Percentiles rank a stretch among this genome's conserved stretches.
These are phyloP conservation scores for Podila epigama DNA, from an alignment of 192 early-diverging fungal genomes.

Conservation along the genomic window DNA sequence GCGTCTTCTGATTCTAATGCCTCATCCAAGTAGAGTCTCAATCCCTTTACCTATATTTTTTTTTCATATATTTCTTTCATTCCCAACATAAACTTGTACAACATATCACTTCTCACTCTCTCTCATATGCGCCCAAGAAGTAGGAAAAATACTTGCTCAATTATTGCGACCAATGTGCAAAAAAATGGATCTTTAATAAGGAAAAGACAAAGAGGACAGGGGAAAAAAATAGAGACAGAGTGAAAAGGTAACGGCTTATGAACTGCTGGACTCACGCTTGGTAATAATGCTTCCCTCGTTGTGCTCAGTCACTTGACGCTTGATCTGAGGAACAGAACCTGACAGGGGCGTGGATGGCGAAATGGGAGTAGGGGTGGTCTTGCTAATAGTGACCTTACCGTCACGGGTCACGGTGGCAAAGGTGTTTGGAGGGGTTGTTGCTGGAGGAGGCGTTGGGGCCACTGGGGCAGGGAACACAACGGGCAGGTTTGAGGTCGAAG, in stretches of 20 bases:
- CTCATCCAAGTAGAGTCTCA: too few species aligned
- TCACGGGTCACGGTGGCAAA: slow-evolving; percentile 46
- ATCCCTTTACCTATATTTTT: too few species aligned
- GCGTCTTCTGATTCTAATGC: too few species aligned
- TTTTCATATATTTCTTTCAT: too few species aligned
- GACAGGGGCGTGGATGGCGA: slow-evolving; percentile 36
- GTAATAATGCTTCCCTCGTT: slow-evolving; percentile 28
- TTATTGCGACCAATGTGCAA: neutral
- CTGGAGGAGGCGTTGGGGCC: slow-evolving; percentile 33
- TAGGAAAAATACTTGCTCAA: too few species aligned
- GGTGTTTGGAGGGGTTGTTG: slow-evolving; percentile 37
- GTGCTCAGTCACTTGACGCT: slow-evolving; percentile 31
- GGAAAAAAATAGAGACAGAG: neutral
- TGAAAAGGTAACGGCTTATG: slow-evolving; percentile 8
- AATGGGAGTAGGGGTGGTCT: neutral
- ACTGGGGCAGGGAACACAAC: slow-evolving; percentile 45
- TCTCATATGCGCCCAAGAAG: too few species aligned
- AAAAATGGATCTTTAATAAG: neutral
- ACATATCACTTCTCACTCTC: too few species aligned
- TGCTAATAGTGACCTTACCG: slow-evolving; percentile 31
- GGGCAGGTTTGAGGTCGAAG: slow-evolving; percentile 28
- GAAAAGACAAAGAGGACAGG: slow-evolving; percentile 2
- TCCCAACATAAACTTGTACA: too few species aligned
- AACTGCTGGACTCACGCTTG: slow-evolving; percentile 42
- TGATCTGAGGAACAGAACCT: slow-evolving; percentile 34